Percentiles rank a stretch among this genome's conserved stretches.
Evolutionary conservation across 768 basidiomycete genomes (phyloP).

Genomic region (Lactarius sanguifluus): DNA sequence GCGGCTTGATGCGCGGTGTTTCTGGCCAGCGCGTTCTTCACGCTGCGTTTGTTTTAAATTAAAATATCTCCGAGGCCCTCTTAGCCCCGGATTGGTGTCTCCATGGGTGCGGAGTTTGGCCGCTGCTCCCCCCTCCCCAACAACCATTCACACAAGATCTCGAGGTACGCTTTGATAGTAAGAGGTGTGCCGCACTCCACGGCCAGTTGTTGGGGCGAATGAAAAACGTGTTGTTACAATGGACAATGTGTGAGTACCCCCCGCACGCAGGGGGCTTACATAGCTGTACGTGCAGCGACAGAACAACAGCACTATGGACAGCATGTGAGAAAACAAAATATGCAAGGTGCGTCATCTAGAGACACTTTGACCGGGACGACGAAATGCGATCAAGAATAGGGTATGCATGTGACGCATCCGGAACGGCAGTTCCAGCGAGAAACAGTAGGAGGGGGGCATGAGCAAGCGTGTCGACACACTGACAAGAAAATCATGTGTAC

Average conservation of each 20-base stretch:
- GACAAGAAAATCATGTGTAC: neutral
- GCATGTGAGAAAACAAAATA: constrained; percentile 10
- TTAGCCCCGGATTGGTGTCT: neutral
- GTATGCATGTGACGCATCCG: constrained; percentile 23
- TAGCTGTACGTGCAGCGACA: neutral
- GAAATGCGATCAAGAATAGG: constrained; percentile 4
- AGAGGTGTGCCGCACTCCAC: too few species aligned
- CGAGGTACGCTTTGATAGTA: neutral
- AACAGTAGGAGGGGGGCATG: constrained; percentile 8
- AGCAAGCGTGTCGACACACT: neutral
- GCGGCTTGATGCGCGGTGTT: neutral
- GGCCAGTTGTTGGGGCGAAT: neutral
- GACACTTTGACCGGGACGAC: constrained; percentile 6
- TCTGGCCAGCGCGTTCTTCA: neutral
- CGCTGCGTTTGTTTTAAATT: neutral
- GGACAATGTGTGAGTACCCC: neutral
- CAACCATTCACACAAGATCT: neutral
- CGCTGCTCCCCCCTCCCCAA: too few species aligned
- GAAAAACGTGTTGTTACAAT: constrained; percentile 5
- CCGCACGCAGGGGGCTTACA: constrained; percentile 18
- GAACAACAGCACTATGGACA: constrained; percentile 11
- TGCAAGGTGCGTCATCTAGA: constrained; percentile 22
- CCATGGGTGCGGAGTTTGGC: neutral
- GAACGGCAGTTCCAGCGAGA: constrained; percentile 19
- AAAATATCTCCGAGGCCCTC: neutral